Conservation (phyloP, 768 basidiomycete species). For the Suillus weaverae region DNA sequence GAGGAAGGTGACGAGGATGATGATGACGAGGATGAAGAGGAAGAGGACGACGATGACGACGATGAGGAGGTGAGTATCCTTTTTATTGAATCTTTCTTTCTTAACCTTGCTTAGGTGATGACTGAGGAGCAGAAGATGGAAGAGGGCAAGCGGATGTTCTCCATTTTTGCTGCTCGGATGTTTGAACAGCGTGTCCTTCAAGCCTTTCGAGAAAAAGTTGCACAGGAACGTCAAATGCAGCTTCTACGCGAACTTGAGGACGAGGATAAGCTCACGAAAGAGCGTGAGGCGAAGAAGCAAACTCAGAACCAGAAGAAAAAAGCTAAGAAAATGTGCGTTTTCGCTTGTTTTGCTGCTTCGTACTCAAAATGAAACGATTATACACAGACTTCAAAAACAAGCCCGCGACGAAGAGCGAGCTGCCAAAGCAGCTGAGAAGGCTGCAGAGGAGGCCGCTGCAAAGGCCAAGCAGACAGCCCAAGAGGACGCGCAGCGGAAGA, state of each 20-base stretch:
- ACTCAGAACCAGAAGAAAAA: conserved; percentile 98
- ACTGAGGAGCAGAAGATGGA: conserved; percentile 99
- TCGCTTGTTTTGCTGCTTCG: conserved; percentile 19
- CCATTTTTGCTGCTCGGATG: conserved; percentile 99
- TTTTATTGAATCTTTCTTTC: conserved; percentile 10
- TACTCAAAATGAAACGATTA: conserved; percentile 5
- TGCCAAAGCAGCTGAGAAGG: conserved; percentile 78
- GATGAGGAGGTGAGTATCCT: conserved; percentile 45
- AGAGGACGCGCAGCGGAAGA: conserved; percentile 80
- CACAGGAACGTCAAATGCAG: conserved; percentile 92
- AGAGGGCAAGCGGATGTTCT: conserved; percentile 99
- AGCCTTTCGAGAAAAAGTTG: conserved; percentile 95
- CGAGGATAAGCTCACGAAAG: conserved; percentile 84
- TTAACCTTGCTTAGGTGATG: conserved; percentile 51
- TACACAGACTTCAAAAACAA: conserved; percentile 78
- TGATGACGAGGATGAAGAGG: conserved; percentile 67
- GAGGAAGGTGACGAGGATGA: conserved; percentile 61
- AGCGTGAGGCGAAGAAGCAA: conserved; percentile 89
- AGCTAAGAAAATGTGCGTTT: conserved; percentile 88
- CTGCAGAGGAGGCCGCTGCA: conserved; percentile 78
- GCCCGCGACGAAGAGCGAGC: conserved; percentile 93
- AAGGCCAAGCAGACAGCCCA: conserved; percentile 74
- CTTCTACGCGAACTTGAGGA: conserved; percentile 93
- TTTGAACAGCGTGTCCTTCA: conserved; percentile 98
- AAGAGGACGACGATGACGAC: conserved; percentile 47